Evolutionary conservation across 2,329 filamentous ascomycete species (phyloP), one percentile per base, ranked within the genome.

Genomic region (Alternaria panax): DNA sequence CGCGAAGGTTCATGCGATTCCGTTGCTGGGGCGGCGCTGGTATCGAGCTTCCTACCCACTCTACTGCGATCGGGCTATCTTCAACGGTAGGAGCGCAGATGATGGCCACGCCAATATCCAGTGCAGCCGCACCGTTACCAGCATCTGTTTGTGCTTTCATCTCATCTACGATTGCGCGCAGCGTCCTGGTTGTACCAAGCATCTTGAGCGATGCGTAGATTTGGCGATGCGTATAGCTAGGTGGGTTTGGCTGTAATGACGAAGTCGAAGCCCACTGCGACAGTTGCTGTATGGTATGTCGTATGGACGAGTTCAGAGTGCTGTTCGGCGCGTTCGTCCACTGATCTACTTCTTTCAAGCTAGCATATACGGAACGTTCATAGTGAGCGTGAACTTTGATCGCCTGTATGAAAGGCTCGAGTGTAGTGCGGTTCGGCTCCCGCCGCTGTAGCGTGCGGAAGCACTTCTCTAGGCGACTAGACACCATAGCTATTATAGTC

Each of bases 201-300:
- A 91, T 80, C 55, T 85, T 84, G 34, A 87, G 76, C 0, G 85
- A 87, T 0, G 85, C 83, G 8, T 91, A 83, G 3, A 92, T 80
- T 64, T 91, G 88, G 5, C 89, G 87, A 71, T 93, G 90, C 0
- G 89, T 91, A 74, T 93, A 94, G 11, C 85, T 83, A 0, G 90
- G 83, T 7, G 85, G 85, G 2, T 82, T 81, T 53, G 84, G 81
- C 61, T 80, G 83, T 20, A 85, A 80, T 3, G 75, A 75, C n/a
- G 80, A 79, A 2, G 82, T 78, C 48, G 82, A 76, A 52, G 87
- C 86, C 91, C 91, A 94, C 48, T 87, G 83, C 2, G 89, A 82
- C 5, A 93, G 83, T 1, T 81, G 82, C 54, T 88, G 85, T 1
- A 92, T 80, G 0, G 86, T 88, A 54, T 86, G 83, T 41, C 87